Base-by-base conservation (phyloP, 495 filamentous ascomycete species). In the Penicillium daleae region DNA sequence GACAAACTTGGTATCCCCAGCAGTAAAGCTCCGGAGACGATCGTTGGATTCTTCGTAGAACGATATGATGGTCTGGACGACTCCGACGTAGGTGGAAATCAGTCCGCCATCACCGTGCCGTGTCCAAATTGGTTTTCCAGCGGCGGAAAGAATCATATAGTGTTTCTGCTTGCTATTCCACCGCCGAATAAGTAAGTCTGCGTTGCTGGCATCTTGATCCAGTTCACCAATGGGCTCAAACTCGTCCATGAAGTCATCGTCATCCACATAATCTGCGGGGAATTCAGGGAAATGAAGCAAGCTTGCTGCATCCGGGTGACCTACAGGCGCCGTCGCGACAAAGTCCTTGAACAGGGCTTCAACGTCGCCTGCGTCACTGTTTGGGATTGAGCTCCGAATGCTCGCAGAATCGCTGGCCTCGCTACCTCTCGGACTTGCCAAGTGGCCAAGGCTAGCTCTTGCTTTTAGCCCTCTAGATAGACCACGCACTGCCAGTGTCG, bases 91-190 rank as follows among this genome's bases (percentile, higher is more conserved):
- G 37, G 89, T 88, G 52, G 92, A 97, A 65, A 97, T 89, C 37
- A 98, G 77, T 21, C 88, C 87, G 62, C 96, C 85, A 63, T 97
- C 92, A 26, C 96, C 96, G 72, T 99, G 92, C 59, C 96, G 84
- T 60, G 92, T 97, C 75, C 92, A 99, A 39, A 99, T 94, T 5
- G 96, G 96, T 71, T 99, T 99, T n/a, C 96, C 96, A 32, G 96
- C 95, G 12, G 92, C 92, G 2, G 96, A 97, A 0, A 99, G 80
- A 67, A 99, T 96, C 66, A 99, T 81, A 71, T 95, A 99, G 74
- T 99, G 95, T 72, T 99, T 99, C 62, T 92, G 81, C 72, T 97
- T 96, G 22, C 89, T 83, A 71, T 91, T 92, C 91, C 91, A 97
- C 60, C 86, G 80, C 26, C 81, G 74, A 48, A 96, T 78, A 35